These are phyloP conservation scores for Pichia sporocuriosa DNA, from an alignment of 805 yeast species.

Conservation along the genomic window DNA sequence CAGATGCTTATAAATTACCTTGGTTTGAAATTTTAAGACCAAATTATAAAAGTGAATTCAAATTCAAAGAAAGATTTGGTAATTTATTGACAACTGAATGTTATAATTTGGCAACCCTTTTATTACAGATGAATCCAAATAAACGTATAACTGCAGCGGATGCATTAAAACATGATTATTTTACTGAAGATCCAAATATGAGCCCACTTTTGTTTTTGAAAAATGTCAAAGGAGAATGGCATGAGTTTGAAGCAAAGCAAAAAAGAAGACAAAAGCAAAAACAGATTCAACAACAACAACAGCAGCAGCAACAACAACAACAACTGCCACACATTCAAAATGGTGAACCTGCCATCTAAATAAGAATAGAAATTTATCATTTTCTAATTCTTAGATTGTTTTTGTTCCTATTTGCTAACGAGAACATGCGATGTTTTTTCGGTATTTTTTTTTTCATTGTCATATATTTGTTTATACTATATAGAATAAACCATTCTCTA, in stretches of 20 bases:
- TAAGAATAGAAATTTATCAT: too few species aligned
- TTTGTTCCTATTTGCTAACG: too few species aligned
- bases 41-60: conserved; percentile 30
- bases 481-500: too few species aligned
- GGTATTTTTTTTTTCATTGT: too few species aligned
- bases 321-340: too few species aligned
- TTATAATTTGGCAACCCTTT: conserved; percentile 55
- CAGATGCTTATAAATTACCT: conserved; percentile 68
- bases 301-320: conserved; percentile 37
- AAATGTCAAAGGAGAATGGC: conserved; percentile 82
- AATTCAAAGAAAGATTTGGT: conserved; percentile 38
- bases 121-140: conserved; percentile 64
- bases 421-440: too few species aligned
- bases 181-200: conserved; percentile 59
- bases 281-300: conserved; percentile 31
- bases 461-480: too few species aligned
- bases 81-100: conserved; percentile 42
- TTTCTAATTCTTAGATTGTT: too few species aligned
- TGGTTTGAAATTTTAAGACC: conserved; percentile 89
- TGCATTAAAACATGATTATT: conserved; percentile 69
- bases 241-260: conserved; percentile 90
- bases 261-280: conserved; percentile 40
- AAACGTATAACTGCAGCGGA: conserved; percentile 59
- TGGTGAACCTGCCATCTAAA: too few species aligned
- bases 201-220: conserved; percentile 50